Evolutionary conservation across 352 stramenopile genomes (phyloP).

Genomic region (Phytophthora fragariae): DNA sequence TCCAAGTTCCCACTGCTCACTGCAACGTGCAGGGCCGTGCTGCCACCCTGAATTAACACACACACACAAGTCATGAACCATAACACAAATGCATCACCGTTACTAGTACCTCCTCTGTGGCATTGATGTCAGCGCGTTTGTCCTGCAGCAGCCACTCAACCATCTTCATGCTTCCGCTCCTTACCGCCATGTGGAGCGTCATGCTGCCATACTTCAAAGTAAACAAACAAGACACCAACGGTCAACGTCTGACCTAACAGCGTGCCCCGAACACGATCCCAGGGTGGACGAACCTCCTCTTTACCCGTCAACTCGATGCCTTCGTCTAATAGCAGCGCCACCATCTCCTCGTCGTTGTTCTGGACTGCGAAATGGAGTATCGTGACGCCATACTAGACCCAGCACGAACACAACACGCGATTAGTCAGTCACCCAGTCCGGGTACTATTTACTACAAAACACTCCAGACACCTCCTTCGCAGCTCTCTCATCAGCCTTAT

Average conservation of each 20-base stretch:
- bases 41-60: constrained; percentile 4
- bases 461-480: background rate
- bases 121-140: constrained; percentile 53
- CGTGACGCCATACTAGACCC: constrained; percentile 51
- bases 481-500: background rate
- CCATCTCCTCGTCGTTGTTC: constrained; percentile 65
- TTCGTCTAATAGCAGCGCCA: constrained; percentile 67
- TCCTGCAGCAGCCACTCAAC: constrained; percentile 63
- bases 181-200: constrained; percentile 71
- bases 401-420: background rate
- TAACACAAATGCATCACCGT: too few relatives aligned
- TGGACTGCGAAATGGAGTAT: constrained; percentile 70
- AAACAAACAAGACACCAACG: too few relatives aligned
- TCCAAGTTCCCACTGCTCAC: constrained; percentile 3
- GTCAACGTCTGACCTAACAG: too few relatives aligned
- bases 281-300: constrained; percentile 1
- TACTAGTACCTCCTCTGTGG: constrained; percentile 29
- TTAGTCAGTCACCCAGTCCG: background rate
- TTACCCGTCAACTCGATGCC: constrained; percentile 39
- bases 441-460: background rate
- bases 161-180: constrained; percentile 64
- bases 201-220: constrained; percentile 66
- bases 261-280: background rate
- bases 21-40: constrained; percentile 3
- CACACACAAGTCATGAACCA: too few relatives aligned